Evolutionary conservation across 208 protist genomes (phyloP).

Genomic region (Trypanosoma avium): DNA sequence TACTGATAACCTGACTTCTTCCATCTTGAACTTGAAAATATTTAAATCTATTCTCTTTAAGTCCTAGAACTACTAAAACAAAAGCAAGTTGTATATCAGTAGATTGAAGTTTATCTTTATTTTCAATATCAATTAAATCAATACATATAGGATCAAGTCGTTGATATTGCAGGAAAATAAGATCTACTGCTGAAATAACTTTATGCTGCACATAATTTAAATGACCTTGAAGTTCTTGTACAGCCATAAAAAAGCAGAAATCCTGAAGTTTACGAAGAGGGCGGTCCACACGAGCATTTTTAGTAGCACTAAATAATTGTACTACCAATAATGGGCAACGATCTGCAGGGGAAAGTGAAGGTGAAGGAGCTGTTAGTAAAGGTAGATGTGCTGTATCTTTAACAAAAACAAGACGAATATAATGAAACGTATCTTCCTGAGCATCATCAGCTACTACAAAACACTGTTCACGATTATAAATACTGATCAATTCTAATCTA

Average conservation of each 20-base stretch:
- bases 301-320: slow-evolving; percentile 80
- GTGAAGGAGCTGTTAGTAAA: slow-evolving; percentile 45
- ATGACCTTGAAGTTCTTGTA: slow-evolving; percentile 87
- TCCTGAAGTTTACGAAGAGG: slow-evolving; percentile 79
- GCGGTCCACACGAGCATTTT: slow-evolving; percentile 53
- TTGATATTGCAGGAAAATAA: slow-evolving; percentile 82
- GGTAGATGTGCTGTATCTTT: slow-evolving; percentile 59
- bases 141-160: slow-evolving; percentile 52
- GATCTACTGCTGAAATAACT: slow-evolving; percentile 78
- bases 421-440: slow-evolving; percentile 83
- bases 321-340: slow-evolving; percentile 75
- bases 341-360: slow-evolving; percentile 46
- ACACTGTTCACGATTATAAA: slow-evolving; percentile 87
- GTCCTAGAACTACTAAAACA: slow-evolving; percentile 61
- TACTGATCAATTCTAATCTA: slow-evolving; percentile 76
- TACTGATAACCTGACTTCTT: slow-evolving; percentile 49
- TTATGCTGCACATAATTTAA: slow-evolving; percentile 88
- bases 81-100: slow-evolving; percentile 40
- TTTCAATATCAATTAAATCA: slow-evolving; percentile 30
- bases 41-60: slow-evolving; percentile 89
- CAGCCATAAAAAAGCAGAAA: slow-evolving; percentile 83
- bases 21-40: slow-evolving; percentile 67
- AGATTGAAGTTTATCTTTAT: background rate
- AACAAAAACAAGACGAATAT: slow-evolving; percentile 84
- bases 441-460: slow-evolving; percentile 85